These are phyloP conservation scores for Bimuria novae-zelandiae DNA, from an alignment of 2,329 filamentous ascomycete species.

Conservation along the genomic window DNA sequence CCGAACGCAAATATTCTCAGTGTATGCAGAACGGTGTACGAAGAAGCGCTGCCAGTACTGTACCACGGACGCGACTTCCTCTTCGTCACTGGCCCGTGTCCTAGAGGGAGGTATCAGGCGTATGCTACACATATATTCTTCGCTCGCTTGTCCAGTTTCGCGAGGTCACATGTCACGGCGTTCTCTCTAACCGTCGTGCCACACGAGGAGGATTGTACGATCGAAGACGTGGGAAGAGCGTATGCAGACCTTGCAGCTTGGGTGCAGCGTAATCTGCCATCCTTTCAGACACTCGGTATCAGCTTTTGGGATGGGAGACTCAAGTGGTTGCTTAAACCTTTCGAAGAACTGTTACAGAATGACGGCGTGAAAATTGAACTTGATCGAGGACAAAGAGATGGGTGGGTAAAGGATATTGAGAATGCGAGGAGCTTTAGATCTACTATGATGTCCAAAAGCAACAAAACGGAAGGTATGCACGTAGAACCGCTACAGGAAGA, in stretches of 20 bases:
- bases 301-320: conserved; percentile 22
- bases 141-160: conserved; percentile 17
- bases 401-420: conserved; percentile 1
- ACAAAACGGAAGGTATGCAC: not conserved
- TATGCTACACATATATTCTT: conserved; percentile 36
- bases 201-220: conserved; percentile 36
- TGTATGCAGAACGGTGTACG: conserved; percentile 26
- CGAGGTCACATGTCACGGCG: conserved; percentile 23
- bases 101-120: conserved; percentile 40
- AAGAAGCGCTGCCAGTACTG: conserved; percentile 28
- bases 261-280: conserved; percentile 17
- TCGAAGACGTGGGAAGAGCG: conserved; percentile 11
- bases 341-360: conserved; percentile 14
- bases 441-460: not conserved
- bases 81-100: conserved; percentile 35
- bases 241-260: conserved; percentile 26
- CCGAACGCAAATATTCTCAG: conserved; percentile 19
- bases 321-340: conserved; percentile 4
- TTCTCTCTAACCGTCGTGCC: conserved; percentile 31
- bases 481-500: not conserved
- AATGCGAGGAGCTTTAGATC: not conserved
- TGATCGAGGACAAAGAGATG: not conserved
- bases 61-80: conserved; percentile 35
- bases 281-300: conserved; percentile 22
- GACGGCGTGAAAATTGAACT: conserved; percentile 14